phyloP scores from a whole-genome alignment of 768 basidiomycete genomes.

The Hygrophoropsis aurantiaca region DNA sequence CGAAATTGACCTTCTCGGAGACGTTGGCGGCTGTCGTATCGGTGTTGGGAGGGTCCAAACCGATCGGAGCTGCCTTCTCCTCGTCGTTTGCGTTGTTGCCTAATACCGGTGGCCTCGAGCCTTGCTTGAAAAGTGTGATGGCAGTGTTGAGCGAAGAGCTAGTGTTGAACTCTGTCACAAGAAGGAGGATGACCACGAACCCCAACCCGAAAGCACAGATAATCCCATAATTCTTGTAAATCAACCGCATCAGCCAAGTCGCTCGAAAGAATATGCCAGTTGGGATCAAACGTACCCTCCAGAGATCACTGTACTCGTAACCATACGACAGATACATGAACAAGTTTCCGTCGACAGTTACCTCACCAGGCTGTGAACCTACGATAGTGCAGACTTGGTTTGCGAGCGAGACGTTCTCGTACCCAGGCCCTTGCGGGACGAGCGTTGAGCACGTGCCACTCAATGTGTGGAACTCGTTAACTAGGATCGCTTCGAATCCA shows the following conservation, averaged over 20 bases:
- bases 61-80: slow-evolving; percentile 12
- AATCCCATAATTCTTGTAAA: no score
- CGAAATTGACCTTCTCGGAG: slow-evolving; percentile 6
- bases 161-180: slow-evolving; percentile 43
- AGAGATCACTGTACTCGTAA: slow-evolving; percentile 42
- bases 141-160: slow-evolving; percentile 16
- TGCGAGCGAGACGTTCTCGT: no score
- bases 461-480: slow-evolving; percentile 73
- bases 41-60: neutral
- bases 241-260: slow-evolving; percentile 75
- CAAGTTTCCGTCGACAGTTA: slow-evolving; percentile 52
- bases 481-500: no score
- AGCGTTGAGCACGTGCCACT: slow-evolving; percentile 56
- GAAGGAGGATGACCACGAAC: slow-evolving; percentile 7
- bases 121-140: slow-evolving; percentile 10
- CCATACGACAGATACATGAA: slow-evolving; percentile 47
- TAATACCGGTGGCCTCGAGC: no score
- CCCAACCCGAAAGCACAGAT: slow-evolving; percentile 61
- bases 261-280: no score
- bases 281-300: slow-evolving; percentile 30
- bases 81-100: no score
- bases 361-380: slow-evolving; percentile 57
- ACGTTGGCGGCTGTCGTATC: neutral
- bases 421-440: no score
- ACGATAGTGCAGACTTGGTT: no score